Conservation (phyloP, 768 basidiomycete species). For the Mycena filopes region DNA sequence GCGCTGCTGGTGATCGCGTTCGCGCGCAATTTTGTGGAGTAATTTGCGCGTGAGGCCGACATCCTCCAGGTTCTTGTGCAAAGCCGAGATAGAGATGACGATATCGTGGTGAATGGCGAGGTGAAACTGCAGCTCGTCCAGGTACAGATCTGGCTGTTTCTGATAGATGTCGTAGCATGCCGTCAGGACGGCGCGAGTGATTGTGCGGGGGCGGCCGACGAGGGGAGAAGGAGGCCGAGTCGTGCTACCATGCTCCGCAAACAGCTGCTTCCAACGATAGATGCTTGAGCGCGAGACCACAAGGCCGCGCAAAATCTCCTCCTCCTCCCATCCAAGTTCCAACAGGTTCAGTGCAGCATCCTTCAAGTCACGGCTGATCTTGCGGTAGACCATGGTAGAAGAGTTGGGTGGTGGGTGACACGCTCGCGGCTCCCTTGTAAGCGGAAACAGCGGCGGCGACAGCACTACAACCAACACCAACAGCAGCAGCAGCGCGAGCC, state of each 20-base stretch:
- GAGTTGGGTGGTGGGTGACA: too few species aligned
- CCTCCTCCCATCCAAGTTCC: constrained; percentile 15
- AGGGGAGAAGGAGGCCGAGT: constrained; percentile 19
- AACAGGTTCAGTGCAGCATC: background rate
- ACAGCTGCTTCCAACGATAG: constrained; percentile 28
- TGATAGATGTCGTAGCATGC: constrained; percentile 32
- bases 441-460: too few species aligned
- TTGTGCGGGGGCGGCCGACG: constrained; percentile 5
- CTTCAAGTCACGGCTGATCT: constrained; percentile 7
- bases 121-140: constrained; percentile 19
- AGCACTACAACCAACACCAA: too few species aligned
- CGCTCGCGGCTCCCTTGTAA: too few species aligned
- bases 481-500: too few species aligned
- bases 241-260: constrained; percentile 13
- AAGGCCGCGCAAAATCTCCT: constrained; percentile 35
- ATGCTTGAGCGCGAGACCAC: constrained; percentile 37
- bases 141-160: constrained; percentile 6
- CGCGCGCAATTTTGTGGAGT: constrained; percentile 27
- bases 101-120: constrained; percentile 30
- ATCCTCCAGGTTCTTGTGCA: constrained; percentile 25
- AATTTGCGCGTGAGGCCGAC: constrained; percentile 32
- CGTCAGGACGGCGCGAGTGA: constrained; percentile 9
- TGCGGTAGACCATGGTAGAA: background rate
- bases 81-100: constrained; percentile 26
- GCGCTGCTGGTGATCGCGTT: constrained; percentile 28